A percentile compares a stretch with the other conserved stretches of the same genome.
Conservation (phyloP, 768 basidiomycete species). For the Suillus variegatus region DNA sequence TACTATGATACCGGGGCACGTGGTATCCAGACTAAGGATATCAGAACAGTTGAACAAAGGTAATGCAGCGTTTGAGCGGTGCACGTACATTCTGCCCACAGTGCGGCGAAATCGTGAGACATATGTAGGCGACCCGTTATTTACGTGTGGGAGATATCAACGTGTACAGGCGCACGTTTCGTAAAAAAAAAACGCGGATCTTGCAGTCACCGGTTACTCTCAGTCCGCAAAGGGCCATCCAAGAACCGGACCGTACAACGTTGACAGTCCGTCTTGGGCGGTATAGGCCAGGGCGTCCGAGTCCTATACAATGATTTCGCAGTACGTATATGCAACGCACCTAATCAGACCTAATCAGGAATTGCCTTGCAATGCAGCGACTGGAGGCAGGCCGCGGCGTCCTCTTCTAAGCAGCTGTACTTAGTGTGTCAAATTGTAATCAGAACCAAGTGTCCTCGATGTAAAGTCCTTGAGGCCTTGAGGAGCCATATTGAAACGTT, state of each 20-base stretch:
- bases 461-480: too few relatives aligned
- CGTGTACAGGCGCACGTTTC: neutral
- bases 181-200: constrained; percentile 3
- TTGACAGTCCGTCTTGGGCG: neutral
- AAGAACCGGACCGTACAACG: neutral
- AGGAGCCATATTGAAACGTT: too few relatives aligned
- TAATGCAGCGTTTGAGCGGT: neutral
- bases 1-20: neutral
- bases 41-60: neutral
- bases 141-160: neutral
- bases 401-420: neutral
- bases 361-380: neutral
- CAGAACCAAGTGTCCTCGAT: neutral
- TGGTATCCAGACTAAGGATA: constrained; percentile 1
- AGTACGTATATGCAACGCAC: neutral
- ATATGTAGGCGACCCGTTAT: neutral
- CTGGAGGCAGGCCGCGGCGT: neutral
- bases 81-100: neutral
- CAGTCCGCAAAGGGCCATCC: neutral
- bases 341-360: constrained; percentile 5
- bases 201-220: constrained; percentile 1
- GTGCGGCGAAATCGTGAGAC: neutral
- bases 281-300: neutral
- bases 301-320: neutral
- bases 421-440: neutral